A percentile compares a stretch with the other conserved stretches of the same genome.
phyloP scores from a whole-genome alignment of 495 filamentous ascomycete genomes.

The Xylaria curta region DNA sequence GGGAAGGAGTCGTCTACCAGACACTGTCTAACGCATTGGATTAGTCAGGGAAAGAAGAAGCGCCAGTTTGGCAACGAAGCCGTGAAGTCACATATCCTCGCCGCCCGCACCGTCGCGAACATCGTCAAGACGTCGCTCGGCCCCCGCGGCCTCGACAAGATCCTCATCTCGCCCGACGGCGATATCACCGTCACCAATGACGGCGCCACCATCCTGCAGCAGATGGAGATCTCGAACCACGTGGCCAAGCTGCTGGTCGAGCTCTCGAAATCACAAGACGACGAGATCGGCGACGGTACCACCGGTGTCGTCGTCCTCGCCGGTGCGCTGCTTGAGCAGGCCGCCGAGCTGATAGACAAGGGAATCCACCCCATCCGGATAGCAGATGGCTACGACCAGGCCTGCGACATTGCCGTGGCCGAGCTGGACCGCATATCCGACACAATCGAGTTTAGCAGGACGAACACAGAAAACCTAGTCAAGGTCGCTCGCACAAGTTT shows the following conservation, averaged over 20 bases:
- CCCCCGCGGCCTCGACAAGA: constrained; percentile 97
- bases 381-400: constrained; percentile 96
- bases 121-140: constrained; percentile 98
- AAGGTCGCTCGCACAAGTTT: constrained; percentile 95
- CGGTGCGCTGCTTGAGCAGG: constrained; percentile 93
- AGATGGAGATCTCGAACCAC: constrained; percentile 99
- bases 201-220: constrained; percentile 93
- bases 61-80: constrained; percentile 94
- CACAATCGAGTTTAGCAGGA: constrained; percentile 78
- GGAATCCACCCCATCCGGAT: constrained; percentile 98
- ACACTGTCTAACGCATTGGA: constrained; percentile 18
- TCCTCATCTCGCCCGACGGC: constrained; percentile 97
- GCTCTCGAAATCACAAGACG: constrained; percentile 98
- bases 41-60: constrained; percentile 97
- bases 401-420: constrained; percentile 92
- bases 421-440: constrained; percentile 95
- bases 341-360: constrained; percentile 99
- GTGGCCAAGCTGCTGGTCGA: constrained; percentile 96
- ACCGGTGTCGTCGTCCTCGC: constrained; percentile 98
- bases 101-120: constrained; percentile 92
- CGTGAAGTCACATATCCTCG: constrained; percentile 96
- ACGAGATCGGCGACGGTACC: constrained; percentile 98
- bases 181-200: constrained; percentile 99
- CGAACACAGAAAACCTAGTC: constrained; percentile 80
- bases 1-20: not conserved